Evolutionary conservation across 2,329 filamentous ascomycete genomes (phyloP).

Genomic region (Colletotrichum sp.): DNA sequence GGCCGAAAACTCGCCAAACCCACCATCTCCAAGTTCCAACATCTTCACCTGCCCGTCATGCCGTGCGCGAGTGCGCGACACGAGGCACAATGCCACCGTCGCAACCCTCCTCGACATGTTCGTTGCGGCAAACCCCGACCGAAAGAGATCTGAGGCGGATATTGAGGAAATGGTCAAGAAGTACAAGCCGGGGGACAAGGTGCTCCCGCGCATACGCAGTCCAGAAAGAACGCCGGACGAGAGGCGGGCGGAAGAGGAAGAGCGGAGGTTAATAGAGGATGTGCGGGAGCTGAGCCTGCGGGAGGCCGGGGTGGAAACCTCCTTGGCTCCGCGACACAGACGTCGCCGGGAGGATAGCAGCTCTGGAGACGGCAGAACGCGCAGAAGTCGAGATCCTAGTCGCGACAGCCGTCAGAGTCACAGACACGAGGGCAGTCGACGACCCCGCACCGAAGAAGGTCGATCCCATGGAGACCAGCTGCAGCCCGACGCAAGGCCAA

Average conservation of each 20-base stretch:
- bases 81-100: slow-evolving; percentile 88
- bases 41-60: slow-evolving; percentile 92
- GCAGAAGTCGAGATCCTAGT: slow-evolving; percentile 22
- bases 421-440: slow-evolving; percentile 34
- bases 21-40: slow-evolving; percentile 51
- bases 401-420: slow-evolving; percentile 24
- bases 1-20: slow-evolving; percentile 54
- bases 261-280: slow-evolving; percentile 72
- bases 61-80: slow-evolving; percentile 83
- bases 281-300: slow-evolving; percentile 76
- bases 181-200: slow-evolving; percentile 82
- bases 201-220: slow-evolving; percentile 68
- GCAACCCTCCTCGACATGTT: slow-evolving; percentile 91
- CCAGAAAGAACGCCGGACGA: slow-evolving; percentile 58
- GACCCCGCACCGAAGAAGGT: slow-evolving; percentile 31
- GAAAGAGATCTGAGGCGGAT: slow-evolving; percentile 72
- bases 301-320: slow-evolving; percentile 61
- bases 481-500: slow-evolving; percentile 39
- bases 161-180: slow-evolving; percentile 76
- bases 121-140: slow-evolving; percentile 78
- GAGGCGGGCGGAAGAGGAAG: slow-evolving; percentile 65
- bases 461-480: slow-evolving; percentile 41
- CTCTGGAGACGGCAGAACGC: slow-evolving; percentile 11
- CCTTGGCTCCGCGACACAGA: slow-evolving; percentile 28
- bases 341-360: slow-evolving; percentile 24